Evolutionary conservation across 345 rosid species (phyloP).

Genomic region (Populus deltoides): DNA sequence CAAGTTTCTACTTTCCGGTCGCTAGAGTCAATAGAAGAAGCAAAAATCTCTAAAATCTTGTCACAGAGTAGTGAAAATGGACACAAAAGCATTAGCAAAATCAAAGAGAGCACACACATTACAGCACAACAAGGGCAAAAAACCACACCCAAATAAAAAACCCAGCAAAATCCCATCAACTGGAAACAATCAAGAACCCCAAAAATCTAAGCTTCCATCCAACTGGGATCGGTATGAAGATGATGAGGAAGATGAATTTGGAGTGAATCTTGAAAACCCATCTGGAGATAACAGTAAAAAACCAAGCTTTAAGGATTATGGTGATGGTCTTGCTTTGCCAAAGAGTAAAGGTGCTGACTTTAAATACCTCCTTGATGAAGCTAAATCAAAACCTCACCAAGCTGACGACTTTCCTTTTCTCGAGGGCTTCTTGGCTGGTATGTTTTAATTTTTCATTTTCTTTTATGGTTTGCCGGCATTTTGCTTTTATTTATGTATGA

Average conservation of each 20-base stretch:
- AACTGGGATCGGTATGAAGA: slow-evolving; percentile 80
- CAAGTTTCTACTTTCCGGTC: no score
- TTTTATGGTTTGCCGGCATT: no score
- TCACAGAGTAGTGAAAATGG: slow-evolving; percentile 37
- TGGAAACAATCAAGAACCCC: slow-evolving; percentile 19
- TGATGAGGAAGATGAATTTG: slow-evolving; percentile 14
- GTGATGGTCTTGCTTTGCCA: slow-evolving; percentile 28
- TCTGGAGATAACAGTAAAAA: slow-evolving; percentile 14
- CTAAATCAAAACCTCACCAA: slow-evolving; percentile 50
- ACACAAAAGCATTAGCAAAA: slow-evolving; percentile 70
- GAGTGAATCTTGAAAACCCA: slow-evolving; percentile 16
- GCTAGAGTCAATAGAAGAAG: background rate
- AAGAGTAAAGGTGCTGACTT: slow-evolving; percentile 90
- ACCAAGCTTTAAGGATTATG: background rate
- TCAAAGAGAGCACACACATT: slow-evolving; percentile 87
- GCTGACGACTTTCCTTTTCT: slow-evolving; percentile 40
- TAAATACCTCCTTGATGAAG: slow-evolving; percentile 60
- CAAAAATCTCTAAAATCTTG: background rate
- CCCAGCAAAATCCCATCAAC: slow-evolving; percentile 24
- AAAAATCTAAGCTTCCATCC: slow-evolving; percentile 53
- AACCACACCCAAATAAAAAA: slow-evolving; percentile 45
- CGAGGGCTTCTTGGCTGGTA: slow-evolving; percentile 65
- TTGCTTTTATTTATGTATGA: no score
- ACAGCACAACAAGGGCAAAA: slow-evolving; percentile 47
- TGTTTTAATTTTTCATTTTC: background rate